Evolutionary conservation across 192 early-diverging fungal species (phyloP).

Genomic region (Spinellus fusiger): DNA sequence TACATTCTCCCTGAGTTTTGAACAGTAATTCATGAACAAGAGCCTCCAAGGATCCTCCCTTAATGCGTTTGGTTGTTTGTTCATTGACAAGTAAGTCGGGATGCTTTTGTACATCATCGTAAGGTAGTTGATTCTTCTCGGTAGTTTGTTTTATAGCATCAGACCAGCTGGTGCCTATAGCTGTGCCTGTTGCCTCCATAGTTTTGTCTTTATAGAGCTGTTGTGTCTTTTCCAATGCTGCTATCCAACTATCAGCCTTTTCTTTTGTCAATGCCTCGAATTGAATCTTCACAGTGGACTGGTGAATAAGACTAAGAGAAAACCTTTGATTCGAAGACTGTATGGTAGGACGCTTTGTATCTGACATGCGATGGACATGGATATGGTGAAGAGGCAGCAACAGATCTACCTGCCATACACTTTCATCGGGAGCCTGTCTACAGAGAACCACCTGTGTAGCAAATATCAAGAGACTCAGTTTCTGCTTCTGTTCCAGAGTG

Average conservation of each 20-base stretch:
- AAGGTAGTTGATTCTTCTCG: background rate
- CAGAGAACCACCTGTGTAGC: background rate
- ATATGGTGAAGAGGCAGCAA: background rate
- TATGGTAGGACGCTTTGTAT: too few species aligned
- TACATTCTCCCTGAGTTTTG: constrained; percentile 21
- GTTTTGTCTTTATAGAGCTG: background rate
- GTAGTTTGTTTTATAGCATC: background rate
- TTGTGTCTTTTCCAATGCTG: background rate
- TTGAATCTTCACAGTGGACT: background rate
- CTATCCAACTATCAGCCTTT: background rate
- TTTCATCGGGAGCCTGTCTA: background rate
- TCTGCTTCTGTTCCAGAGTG: background rate
- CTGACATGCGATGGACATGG: background rate
- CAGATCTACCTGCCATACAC: background rate
- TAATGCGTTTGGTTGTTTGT: constrained; percentile 7
- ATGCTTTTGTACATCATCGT: constrained; percentile 30
- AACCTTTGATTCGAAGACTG: background rate
- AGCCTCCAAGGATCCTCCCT: constrained; percentile 38
- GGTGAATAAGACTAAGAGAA: background rate
- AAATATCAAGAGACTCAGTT: background rate
- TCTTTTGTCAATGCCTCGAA: background rate
- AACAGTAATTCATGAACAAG: constrained; percentile 63
- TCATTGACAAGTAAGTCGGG: constrained; percentile 40
- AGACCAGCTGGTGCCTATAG: constrained; percentile 4
- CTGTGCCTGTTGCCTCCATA: background rate